A percentile compares a stretch with the other conserved stretches of the same genome.
Evolutionary conservation across 2,329 filamentous ascomycete species (phyloP).

Genomic region (Byssochlamys sp.): DNA sequence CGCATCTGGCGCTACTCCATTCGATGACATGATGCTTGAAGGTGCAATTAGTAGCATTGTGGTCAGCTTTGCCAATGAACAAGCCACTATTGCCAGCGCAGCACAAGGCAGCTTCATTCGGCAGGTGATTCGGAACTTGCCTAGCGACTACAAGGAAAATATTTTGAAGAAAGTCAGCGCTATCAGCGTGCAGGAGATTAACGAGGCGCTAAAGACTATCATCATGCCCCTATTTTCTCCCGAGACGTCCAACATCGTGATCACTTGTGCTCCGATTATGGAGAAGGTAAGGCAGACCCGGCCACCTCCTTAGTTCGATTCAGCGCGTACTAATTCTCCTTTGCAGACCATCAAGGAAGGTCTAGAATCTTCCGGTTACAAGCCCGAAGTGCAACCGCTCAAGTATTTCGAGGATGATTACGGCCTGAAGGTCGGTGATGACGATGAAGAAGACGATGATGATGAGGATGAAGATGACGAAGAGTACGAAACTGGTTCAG

Average conservation of each 20-base stretch:
- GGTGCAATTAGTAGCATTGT: constrained; percentile 86
- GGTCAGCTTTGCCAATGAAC: constrained; percentile 74
- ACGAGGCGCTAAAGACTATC: constrained; percentile 60
- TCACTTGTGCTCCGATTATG: constrained; percentile 80
- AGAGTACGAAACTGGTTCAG: constrained; percentile 36
- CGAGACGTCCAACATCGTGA: constrained; percentile 69
- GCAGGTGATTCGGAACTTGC: constrained; percentile 66
- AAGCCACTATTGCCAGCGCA: constrained; percentile 72
- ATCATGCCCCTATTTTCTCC: constrained; percentile 73
- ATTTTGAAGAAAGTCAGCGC: constrained; percentile 67
- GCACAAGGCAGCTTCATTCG: constrained; percentile 75
- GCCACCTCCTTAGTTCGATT: constrained; percentile 3
- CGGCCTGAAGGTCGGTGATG: constrained; percentile 58
- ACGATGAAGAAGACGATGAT: constrained; percentile 50
- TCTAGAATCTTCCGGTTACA: constrained; percentile 68
- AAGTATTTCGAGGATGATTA: constrained; percentile 83
- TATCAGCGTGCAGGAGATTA: constrained; percentile 68
- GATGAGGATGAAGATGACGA: constrained; percentile 43
- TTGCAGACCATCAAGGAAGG: constrained; percentile 62
- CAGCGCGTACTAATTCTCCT: constrained; percentile 11
- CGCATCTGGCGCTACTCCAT: constrained; percentile 57
- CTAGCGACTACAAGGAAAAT: constrained; percentile 66
- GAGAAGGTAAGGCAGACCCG: constrained; percentile 56
- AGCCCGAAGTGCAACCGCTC: constrained; percentile 62
- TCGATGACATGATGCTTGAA: constrained; percentile 76